Conservation (phyloP, 1,284 basidiomycete species). For the Bothia castanella region DNA sequence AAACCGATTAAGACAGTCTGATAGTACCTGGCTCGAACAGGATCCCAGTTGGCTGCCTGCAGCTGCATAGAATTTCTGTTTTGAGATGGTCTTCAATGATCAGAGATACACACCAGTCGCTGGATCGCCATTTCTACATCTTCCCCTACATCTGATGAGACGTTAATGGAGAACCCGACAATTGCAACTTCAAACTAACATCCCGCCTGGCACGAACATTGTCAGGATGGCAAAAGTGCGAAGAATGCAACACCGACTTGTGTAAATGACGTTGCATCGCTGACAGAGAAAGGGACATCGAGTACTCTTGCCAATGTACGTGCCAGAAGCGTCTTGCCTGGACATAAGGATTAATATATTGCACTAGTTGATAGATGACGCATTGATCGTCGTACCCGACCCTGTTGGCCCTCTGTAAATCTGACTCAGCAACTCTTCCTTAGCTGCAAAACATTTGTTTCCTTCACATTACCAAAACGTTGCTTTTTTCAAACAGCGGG, state of each 20-base stretch:
- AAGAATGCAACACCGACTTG: constrained; percentile 46
- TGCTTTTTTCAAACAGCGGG: constrained; percentile 88
- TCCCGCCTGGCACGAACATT: constrained; percentile 53
- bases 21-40: constrained; percentile 66
- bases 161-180: constrained; percentile 13
- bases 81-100: background rate
- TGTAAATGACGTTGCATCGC: constrained; percentile 81
- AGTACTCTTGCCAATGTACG: constrained; percentile 81
- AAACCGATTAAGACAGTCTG: background rate
- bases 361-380: background rate
- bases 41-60: constrained; percentile 85
- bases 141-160: constrained; percentile 80
- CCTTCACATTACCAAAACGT: constrained; percentile 75
- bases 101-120: constrained; percentile 53
- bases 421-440: constrained; percentile 10
- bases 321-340: constrained; percentile 85
- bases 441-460: background rate
- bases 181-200: constrained; percentile 48
- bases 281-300: constrained; percentile 88
- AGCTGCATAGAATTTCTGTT: constrained; percentile 41
- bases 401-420: constrained; percentile 72
- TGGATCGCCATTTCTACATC: constrained; percentile 91
- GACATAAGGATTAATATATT: constrained; percentile 10
- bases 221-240: constrained; percentile 12
- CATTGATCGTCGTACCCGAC: constrained; percentile 49